Percentiles rank a stretch among this genome's conserved stretches.
Conservation (phyloP, 2,329 filamentous ascomycete genomes). For the Colletotrichum sansevieriae region DNA sequence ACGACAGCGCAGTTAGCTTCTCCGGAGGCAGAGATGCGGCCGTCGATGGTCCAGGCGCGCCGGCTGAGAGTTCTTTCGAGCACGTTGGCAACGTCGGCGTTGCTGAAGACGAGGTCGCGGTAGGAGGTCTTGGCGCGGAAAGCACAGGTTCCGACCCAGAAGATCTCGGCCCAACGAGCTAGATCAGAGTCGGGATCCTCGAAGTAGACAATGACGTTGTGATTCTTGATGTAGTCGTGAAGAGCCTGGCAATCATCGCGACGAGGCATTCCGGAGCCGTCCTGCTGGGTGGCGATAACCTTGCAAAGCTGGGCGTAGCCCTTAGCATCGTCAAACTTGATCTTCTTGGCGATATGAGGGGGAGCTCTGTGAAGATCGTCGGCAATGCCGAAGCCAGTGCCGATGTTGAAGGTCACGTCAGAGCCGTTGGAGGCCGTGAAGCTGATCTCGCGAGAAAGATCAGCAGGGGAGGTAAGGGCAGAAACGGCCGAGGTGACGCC, state of each 20-base stretch:
- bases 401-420: slow-evolving; percentile 14
- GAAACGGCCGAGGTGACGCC: background rate
- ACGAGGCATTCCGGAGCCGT: slow-evolving; percentile 7
- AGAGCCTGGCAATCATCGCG: slow-evolving; percentile 36
- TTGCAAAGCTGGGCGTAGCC: slow-evolving; percentile 25
- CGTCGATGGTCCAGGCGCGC: slow-evolving; percentile 11
- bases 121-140: slow-evolving; percentile 20
- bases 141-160: slow-evolving; percentile 31
- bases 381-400: slow-evolving; percentile 14
- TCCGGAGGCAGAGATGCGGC: background rate
- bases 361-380: background rate
- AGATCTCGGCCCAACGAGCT: slow-evolving; percentile 25
- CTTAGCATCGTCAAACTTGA: slow-evolving; percentile 1
- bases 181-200: slow-evolving; percentile 8
- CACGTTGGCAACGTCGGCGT: slow-evolving; percentile 23
- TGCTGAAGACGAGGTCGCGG: slow-evolving; percentile 25
- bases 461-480: background rate
- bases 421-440: slow-evolving; percentile 35
- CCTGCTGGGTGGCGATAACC: slow-evolving; percentile 6
- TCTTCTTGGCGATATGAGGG: background rate
- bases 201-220: slow-evolving; percentile 18
- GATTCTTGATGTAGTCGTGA: slow-evolving; percentile 10
- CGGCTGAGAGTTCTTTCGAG: slow-evolving; percentile 19
- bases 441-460: background rate
- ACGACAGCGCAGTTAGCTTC: slow-evolving; percentile 30